Percentiles rank a stretch among this genome's conserved stretches.
phyloP scores from a whole-genome alignment of 2,329 filamentous ascomycete species.

The Colletotrichum sp. region DNA sequence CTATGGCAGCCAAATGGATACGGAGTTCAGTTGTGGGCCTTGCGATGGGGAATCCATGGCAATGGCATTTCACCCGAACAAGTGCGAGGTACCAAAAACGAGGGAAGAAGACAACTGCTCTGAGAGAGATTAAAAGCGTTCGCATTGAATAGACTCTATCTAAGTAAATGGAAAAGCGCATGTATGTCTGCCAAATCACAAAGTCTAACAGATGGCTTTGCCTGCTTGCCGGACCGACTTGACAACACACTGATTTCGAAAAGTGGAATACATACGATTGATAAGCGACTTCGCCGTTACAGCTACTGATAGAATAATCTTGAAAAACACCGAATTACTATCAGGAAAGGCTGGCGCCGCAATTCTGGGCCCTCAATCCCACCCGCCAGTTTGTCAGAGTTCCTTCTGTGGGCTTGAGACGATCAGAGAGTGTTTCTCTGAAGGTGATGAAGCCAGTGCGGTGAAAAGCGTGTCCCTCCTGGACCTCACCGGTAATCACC shows the following conservation, averaged over 20 bases:
- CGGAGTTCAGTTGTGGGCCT: too few species aligned
- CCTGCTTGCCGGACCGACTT: background rate
- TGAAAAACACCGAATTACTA: accelerated
- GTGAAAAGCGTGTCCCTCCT: background rate
- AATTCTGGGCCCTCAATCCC: accelerated
- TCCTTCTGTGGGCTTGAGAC: background rate
- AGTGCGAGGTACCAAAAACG: accelerated
- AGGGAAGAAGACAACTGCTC: accelerated
- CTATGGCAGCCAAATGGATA: background rate
- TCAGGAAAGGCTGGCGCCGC: background rate
- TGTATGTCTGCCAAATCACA: background rate
- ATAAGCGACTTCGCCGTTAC: background rate
- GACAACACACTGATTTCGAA: background rate
- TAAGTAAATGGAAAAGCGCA: too few species aligned
- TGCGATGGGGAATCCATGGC: too few species aligned
- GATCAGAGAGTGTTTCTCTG: background rate
- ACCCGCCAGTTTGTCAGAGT: background rate
- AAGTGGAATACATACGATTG: accelerated
- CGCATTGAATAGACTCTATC: too few species aligned
- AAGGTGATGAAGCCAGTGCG: background rate
- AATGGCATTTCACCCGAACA: too few species aligned
- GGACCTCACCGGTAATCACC: background rate
- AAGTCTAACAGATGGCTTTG: accelerated
- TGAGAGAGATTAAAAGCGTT: too few species aligned
- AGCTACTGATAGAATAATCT: accelerated